These are phyloP conservation scores for Kwoniella europaea DNA, from an alignment of 768 basidiomycete genomes.

Conservation along the genomic window DNA sequence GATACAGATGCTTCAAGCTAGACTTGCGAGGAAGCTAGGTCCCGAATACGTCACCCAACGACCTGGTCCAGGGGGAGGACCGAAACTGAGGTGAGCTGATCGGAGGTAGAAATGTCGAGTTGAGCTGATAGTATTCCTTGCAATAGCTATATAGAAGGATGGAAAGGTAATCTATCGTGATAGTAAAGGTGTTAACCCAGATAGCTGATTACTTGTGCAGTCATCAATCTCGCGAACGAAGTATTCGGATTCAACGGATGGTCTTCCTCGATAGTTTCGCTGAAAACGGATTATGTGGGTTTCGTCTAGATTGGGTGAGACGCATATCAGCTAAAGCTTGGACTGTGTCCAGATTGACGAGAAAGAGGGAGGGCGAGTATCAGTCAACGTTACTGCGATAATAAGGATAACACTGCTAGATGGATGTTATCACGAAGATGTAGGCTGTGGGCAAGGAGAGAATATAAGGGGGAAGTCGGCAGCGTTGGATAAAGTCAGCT, in stretches of 20 bases:
- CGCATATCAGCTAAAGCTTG: slow-evolving; percentile 31
- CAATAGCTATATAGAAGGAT: slow-evolving; percentile 77
- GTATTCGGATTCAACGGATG: slow-evolving; percentile 98
- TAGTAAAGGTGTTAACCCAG: not conserved
- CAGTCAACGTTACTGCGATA: slow-evolving; percentile 79
- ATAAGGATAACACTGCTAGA: slow-evolving; percentile 85
- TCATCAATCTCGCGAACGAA: slow-evolving; percentile 96
- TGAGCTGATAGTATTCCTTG: slow-evolving; percentile 10
- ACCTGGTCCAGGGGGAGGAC: slow-evolving; percentile 78
- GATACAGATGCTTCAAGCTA: slow-evolving; percentile 75
- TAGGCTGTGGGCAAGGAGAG: slow-evolving; percentile 86
- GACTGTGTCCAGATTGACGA: slow-evolving; percentile 62
- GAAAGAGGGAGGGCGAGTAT: slow-evolving; percentile 66
- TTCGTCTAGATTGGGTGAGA: slow-evolving; percentile 65
- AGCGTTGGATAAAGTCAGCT: slow-evolving; percentile 85
- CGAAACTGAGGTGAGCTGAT: slow-evolving; percentile 72
- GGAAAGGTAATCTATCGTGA: slow-evolving; percentile 66
- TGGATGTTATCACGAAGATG: slow-evolving; percentile 88
- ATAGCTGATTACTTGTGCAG: slow-evolving; percentile 48
- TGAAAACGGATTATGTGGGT: slow-evolving; percentile 66
- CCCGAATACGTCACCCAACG: slow-evolving; percentile 91
- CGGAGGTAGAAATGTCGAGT: not conserved
- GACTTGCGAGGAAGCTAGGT: slow-evolving; percentile 84
- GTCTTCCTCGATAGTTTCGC: slow-evolving; percentile 76
- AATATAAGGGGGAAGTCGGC: slow-evolving; percentile 82